A percentile compares a stretch with the other conserved stretches of the same genome.
Conservation (phyloP, 2,329 filamentous ascomycete species). For the Endoconidiophora polonica region DNA sequence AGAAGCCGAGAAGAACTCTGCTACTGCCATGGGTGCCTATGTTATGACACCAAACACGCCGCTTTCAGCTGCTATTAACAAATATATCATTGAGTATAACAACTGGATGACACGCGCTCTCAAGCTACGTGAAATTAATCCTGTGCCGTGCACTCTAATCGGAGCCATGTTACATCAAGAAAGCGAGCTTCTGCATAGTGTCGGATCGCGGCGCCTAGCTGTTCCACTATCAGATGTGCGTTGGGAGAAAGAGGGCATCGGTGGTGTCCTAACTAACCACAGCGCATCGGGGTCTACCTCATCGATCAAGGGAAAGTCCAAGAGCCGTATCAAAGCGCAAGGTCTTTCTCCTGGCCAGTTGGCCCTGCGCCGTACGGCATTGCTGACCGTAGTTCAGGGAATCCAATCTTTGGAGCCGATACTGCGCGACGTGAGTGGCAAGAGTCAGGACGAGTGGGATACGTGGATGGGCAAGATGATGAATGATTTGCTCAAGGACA, state of each 20-base stretch:
- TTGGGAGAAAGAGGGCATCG: constrained; percentile 68
- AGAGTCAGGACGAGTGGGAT: constrained; percentile 86
- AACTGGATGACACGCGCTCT: constrained; percentile 63
- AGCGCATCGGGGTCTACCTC: constrained; percentile 36
- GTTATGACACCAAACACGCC: constrained; percentile 69
- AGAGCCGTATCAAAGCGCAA: constrained; percentile 16
- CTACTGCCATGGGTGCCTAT: constrained; percentile 61
- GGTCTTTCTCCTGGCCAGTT: constrained; percentile 49
- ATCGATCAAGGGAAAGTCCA: constrained; percentile 37
- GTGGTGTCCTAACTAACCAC: constrained; percentile 33
- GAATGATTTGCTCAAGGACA: constrained; percentile 62
- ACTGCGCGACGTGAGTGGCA: constrained; percentile 65
- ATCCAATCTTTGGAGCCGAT: constrained; percentile 75
- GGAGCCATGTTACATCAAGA: constrained; percentile 69
- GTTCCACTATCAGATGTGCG: constrained; percentile 70
- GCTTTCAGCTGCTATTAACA: constrained; percentile 64
- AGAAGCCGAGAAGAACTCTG: constrained; percentile 43
- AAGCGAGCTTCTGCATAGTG: constrained; percentile 49
- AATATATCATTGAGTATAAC: constrained; percentile 70
- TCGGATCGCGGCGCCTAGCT: constrained; percentile 63
- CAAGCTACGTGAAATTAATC: constrained; percentile 49
- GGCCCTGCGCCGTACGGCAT: constrained; percentile 61
- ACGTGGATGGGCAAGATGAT: constrained; percentile 79
- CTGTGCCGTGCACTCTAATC: constrained; percentile 64
- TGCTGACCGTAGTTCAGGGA: constrained; percentile 65